phyloP scores from a whole-genome alignment of 495 filamentous ascomycete species.

The Paragyromitra xinjiangensis region DNA sequence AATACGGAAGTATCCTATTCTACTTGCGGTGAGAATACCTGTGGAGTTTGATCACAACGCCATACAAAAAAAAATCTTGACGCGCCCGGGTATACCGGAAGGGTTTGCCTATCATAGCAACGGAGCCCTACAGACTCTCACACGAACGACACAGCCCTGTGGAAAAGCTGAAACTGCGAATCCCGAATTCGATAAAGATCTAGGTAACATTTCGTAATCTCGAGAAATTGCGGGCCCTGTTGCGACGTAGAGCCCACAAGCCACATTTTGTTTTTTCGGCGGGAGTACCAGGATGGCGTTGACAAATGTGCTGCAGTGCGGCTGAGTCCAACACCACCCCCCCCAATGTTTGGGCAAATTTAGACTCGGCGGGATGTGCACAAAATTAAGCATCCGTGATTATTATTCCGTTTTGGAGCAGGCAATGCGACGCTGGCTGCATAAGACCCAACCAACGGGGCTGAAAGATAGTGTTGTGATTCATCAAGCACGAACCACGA shows the following conservation, averaged over 20 bases:
- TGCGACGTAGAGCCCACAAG: background rate
- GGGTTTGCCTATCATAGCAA: slow-evolving; percentile 1
- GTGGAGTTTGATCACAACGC: background rate
- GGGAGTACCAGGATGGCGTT: background rate
- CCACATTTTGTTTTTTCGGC: background rate
- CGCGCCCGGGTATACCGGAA: slow-evolving; percentile 4
- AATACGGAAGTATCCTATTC: background rate
- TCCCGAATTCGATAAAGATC: slow-evolving; percentile 3
- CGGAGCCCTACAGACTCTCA: background rate
- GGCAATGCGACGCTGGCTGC: background rate
- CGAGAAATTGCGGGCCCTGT: background rate
- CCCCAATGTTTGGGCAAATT: background rate
- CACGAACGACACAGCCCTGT: slow-evolving; percentile 1
- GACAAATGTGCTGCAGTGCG: slow-evolving; percentile 3
- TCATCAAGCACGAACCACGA: background rate
- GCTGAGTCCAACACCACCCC: background rate
- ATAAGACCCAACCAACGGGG: background rate
- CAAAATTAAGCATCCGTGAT: slow-evolving; percentile 20
- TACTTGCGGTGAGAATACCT: background rate
- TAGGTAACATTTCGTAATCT: slow-evolving; percentile 3
- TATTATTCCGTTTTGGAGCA: slow-evolving; percentile 3
- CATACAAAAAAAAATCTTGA: background rate
- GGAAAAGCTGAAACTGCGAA: slow-evolving; percentile 28
- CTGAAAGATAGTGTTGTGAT: slow-evolving; percentile 7
- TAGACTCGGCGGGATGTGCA: slow-evolving; percentile 15